phyloP scores from a whole-genome alignment of 768 basidiomycete species.

The Clitopilus passeckerianus region DNA sequence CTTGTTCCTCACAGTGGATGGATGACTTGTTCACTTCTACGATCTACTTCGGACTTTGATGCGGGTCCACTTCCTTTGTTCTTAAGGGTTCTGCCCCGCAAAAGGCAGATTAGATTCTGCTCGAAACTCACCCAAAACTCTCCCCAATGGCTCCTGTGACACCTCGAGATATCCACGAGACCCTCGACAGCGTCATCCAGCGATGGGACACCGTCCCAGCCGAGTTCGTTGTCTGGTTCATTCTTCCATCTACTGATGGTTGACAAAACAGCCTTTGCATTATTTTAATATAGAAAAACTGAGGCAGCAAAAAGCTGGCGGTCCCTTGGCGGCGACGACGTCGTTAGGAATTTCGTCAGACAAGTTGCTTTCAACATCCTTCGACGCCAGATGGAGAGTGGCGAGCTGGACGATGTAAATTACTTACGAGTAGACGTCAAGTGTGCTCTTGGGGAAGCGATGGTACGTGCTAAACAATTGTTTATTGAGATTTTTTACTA shows the following conservation, averaged over 20 bases:
- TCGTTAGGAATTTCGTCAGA: slow-evolving; percentile 12
- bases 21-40: background rate
- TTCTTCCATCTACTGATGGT: background rate
- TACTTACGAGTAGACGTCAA: slow-evolving; percentile 10
- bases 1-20: background rate
- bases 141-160: slow-evolving; percentile 9
- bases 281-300: slow-evolving; percentile 4
- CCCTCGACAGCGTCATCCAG: slow-evolving; percentile 5
- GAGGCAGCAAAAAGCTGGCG: slow-evolving; percentile 12
- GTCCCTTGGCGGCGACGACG: slow-evolving; percentile 7
- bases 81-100: no score
- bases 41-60: background rate
- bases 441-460: slow-evolving; percentile 11
- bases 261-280: background rate
- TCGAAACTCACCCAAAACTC: background rate
- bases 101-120: no score
- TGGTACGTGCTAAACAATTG: slow-evolving; percentile 2
- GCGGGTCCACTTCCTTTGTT: background rate
- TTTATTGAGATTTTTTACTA: background rate
- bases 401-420: slow-evolving; percentile 7
- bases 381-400: slow-evolving; percentile 8
- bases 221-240: slow-evolving; percentile 5
- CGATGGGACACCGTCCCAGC: slow-evolving; percentile 8
- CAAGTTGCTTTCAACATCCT: slow-evolving; percentile 13
- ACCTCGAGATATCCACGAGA: slow-evolving; percentile 10